Evolutionary conservation across 2,329 filamentous ascomycete species (phyloP).

Genomic region (Monosporascus sp.): DNA sequence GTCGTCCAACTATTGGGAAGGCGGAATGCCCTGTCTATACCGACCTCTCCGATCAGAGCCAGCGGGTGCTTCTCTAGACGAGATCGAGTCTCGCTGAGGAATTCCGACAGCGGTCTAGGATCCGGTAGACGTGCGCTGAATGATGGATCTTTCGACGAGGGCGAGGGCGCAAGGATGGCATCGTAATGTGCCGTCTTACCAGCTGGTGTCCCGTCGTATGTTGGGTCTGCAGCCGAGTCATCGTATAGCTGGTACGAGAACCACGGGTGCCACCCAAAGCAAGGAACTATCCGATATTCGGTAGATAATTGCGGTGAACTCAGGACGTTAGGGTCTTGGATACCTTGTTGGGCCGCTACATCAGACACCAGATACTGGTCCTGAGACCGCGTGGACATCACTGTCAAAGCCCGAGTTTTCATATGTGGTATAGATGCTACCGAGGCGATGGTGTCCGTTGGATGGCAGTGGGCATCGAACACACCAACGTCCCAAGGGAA

Average conservation of each 20-base stretch:
- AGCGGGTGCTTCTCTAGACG: conserved; percentile 53
- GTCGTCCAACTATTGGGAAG: conserved; percentile 57
- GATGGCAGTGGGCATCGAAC: conserved; percentile 79
- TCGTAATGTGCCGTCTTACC: conserved; percentile 57
- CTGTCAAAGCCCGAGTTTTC: conserved; percentile 60
- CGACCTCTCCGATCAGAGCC: conserved; percentile 72
- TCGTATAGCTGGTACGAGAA: conserved; percentile 74
- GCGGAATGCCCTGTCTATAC: conserved; percentile 71
- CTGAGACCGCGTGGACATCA: conserved; percentile 72
- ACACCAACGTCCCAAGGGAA: conserved; percentile 69
- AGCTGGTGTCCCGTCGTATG: conserved; percentile 29
- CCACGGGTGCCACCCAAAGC: conserved; percentile 89
- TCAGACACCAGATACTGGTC: conserved; percentile 69
- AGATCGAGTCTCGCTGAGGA: conserved; percentile 49
- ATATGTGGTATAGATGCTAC: conserved; percentile 56
- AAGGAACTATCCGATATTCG: conserved; percentile 51
- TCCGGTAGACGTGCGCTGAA: conserved; percentile 51
- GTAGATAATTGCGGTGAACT: conserved; percentile 6
- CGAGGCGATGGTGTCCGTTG: conserved; percentile 68
- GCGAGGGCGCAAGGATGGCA: conserved; percentile 54
- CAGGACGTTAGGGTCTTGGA: conserved; percentile 28
- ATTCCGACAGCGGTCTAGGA: conserved; percentile 54
- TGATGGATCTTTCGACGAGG: conserved; percentile 35
- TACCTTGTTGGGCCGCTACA: conserved; percentile 51
- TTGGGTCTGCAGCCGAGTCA: conserved; percentile 38